Percentiles rank a stretch among this genome's conserved stretches.
These are phyloP conservation scores for Globisporangium uncinulatum DNA, from an alignment of 352 stramenopile genomes.

Conservation along the genomic window DNA sequence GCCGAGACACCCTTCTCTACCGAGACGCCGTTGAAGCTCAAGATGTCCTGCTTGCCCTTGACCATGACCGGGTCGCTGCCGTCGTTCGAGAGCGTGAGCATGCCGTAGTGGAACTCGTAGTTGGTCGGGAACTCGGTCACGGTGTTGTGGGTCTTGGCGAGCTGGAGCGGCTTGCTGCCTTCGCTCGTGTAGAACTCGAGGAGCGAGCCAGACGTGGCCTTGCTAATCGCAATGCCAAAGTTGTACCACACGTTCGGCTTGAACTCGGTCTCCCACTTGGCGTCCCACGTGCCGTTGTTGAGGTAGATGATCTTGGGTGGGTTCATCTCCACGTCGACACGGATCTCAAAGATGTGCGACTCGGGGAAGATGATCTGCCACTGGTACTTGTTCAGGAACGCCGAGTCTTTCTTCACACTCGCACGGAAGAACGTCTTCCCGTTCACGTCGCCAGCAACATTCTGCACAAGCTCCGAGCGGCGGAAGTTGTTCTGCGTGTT, in stretches of 20 bases:
- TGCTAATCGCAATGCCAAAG: slow-evolving; percentile 42
- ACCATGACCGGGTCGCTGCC: slow-evolving; percentile 44
- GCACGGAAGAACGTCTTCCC: slow-evolving; percentile 59
- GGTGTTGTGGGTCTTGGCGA: slow-evolving; percentile 28
- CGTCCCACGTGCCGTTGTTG: slow-evolving; percentile 37
- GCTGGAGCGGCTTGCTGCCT: slow-evolving; percentile 24
- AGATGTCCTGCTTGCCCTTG: slow-evolving; percentile 33
- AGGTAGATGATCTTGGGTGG: slow-evolving; percentile 47
- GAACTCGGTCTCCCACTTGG: slow-evolving; percentile 47
- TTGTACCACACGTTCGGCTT: slow-evolving; percentile 54
- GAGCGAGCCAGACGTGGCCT: slow-evolving; percentile 15
- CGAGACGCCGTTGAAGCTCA: slow-evolving; percentile 61
- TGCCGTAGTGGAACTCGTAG: slow-evolving; percentile 64
- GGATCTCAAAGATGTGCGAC: slow-evolving; percentile 50
- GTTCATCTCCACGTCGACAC: slow-evolving; percentile 31
- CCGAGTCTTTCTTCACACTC: slow-evolving; percentile 41
- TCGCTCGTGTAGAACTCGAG: slow-evolving; percentile 51
- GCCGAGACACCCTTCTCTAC: slow-evolving; percentile 42
- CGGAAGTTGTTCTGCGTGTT: slow-evolving; percentile 55
- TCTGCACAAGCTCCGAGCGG: slow-evolving; percentile 62
- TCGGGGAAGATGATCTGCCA: slow-evolving; percentile 63
- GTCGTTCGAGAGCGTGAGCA: slow-evolving; percentile 62
- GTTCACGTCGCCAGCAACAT: slow-evolving; percentile 26
- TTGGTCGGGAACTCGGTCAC: slow-evolving; percentile 20
- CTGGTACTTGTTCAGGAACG: slow-evolving; percentile 42